Evolutionary conservation across 306 rosid species (phyloP), one percentile per base, ranked within the genome.

Genomic region (Rosa multiflora): DNA sequence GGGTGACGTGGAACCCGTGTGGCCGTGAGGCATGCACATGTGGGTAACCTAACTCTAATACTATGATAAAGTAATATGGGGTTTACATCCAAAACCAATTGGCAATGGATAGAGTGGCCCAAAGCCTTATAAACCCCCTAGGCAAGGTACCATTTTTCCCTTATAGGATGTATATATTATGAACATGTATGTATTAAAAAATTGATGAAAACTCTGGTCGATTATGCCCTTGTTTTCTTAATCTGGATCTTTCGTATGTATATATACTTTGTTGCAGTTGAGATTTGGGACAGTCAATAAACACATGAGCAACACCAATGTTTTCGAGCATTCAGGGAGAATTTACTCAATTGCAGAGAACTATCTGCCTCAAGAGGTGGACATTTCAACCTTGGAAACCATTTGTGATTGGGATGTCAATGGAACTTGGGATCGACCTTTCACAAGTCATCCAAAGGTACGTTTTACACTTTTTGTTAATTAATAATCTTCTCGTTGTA

Each of bases 401-500:
- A 40, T 85, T 5, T 73, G 76, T 4, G 73, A 78, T 80, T 93
- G 94, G 98, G 82, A 93, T 82, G 74, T 89, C 32, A 67, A 47
- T 47, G 91, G 78, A 5, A 75, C 87, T 21, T 90, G 98, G 97
- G 74, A 85, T 39, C 80, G 93, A 66, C 89, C 95, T n/a, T 91
- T 85, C 69, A 81, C 83, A 0, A 86, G 90, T 82, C 97, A 93
- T 40, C 97, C 97, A 23, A 91, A 93, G 90, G 97, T 89, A 68
- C 9, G 10, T 0, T 21, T 32, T 66, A 55, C 3, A 29, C 29
- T 29, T 29, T 76, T 12, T 4, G 2, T 6, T 20, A 8, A 12
- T 40, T 3, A 48, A n/a, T 2, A 21, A 20, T 44, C 10, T n/a
- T 8, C 32, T 32, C 17, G 7, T 46, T 17, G n/a, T 76, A 29